Percentiles rank a stretch among this genome's conserved stretches.
phyloP scores from a whole-genome alignment of 108 stramenopile species.

The Cyclotella kingstonii region DNA sequence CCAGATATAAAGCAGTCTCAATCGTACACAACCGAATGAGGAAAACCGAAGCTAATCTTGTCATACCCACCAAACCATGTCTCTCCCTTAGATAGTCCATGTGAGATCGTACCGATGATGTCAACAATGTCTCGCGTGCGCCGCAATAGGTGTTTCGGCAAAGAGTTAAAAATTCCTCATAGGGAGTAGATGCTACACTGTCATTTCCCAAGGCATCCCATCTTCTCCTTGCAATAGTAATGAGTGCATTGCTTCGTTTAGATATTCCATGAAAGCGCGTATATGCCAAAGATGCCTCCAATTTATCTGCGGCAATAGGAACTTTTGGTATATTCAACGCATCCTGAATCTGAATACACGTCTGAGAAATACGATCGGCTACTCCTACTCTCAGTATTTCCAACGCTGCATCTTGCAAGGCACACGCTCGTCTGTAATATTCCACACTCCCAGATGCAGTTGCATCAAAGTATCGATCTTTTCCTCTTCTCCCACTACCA shows the following conservation, averaged over 20 bases:
- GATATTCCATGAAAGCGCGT: constrained; percentile 90
- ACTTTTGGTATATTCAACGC: constrained; percentile 59
- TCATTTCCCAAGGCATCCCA: constrained; percentile 49
- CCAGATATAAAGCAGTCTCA: constrained; percentile 80
- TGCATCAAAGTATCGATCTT: constrained; percentile 6
- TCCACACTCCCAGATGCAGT: constrained; percentile 60
- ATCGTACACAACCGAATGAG: constrained; percentile 83
- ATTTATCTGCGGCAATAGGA: constrained; percentile 74
- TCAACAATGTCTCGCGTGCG: constrained; percentile 62
- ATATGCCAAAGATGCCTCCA: constrained; percentile 83
- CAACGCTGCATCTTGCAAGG: constrained; percentile 81
- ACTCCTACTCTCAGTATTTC: constrained; percentile 76
- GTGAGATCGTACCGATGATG: constrained; percentile 67
- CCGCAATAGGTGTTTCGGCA: constrained; percentile 79
- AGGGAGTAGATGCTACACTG: constrained; percentile 35
- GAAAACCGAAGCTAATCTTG: constrained; percentile 82
- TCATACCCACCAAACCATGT: constrained; percentile 88
- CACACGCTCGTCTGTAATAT: constrained; percentile 78
- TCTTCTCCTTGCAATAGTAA: constrained; percentile 60
- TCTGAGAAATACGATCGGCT: constrained; percentile 77
- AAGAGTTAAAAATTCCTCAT: constrained; percentile 70
- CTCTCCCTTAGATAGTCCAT: constrained; percentile 80
- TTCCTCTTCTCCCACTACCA: background rate
- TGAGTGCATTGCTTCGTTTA: constrained; percentile 64
- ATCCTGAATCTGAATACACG: constrained; percentile 56